Evolutionary conservation across 2,329 filamentous ascomycete genomes (phyloP).

Genomic region (Pseudogymnoascus sp.): DNA sequence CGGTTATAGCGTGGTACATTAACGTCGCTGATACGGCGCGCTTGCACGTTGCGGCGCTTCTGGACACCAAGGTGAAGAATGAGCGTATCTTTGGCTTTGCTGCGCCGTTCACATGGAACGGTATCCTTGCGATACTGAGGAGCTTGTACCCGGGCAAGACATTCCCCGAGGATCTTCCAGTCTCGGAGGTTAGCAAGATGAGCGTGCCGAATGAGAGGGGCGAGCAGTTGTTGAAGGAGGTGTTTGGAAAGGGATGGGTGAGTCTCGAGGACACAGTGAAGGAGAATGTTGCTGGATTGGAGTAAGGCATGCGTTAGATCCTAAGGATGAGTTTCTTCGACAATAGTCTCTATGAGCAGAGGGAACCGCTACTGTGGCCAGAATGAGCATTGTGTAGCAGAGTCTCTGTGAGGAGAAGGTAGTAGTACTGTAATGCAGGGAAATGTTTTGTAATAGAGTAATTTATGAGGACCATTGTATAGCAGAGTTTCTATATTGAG

Average conservation of each 20-base stretch:
- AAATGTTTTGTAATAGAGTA: too few relatives aligned
- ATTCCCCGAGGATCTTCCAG: slow-evolving; percentile 20
- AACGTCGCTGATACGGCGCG: slow-evolving; percentile 21
- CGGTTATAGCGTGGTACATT: slow-evolving; percentile 14
- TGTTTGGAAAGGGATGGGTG: neutral
- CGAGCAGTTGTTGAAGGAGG: neutral
- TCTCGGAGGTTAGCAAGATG: neutral
- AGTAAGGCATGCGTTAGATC: neutral
- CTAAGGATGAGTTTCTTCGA: neutral
- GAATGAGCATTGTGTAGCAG: too few relatives aligned
- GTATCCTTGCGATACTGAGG: slow-evolving; percentile 22
- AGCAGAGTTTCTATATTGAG: too few relatives aligned
- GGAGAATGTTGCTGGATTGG: neutral
- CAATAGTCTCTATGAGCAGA: neutral
- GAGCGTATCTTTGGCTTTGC: slow-evolving; percentile 26
- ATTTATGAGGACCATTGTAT: too few relatives aligned
- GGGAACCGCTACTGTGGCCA: too few relatives aligned
- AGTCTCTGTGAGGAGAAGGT: too few relatives aligned
- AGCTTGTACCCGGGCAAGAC: slow-evolving; percentile 21
- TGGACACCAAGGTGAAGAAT: slow-evolving; percentile 23
- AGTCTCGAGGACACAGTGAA: slow-evolving; percentile 10
- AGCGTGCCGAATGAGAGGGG: neutral
- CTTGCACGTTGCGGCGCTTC: slow-evolving; percentile 26
- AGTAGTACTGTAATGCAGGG: too few relatives aligned
- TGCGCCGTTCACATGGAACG: slow-evolving; percentile 23